Evolutionary conservation across 495 filamentous ascomycete species (phyloP).

Genomic region (Aspergillus baeticus): DNA sequence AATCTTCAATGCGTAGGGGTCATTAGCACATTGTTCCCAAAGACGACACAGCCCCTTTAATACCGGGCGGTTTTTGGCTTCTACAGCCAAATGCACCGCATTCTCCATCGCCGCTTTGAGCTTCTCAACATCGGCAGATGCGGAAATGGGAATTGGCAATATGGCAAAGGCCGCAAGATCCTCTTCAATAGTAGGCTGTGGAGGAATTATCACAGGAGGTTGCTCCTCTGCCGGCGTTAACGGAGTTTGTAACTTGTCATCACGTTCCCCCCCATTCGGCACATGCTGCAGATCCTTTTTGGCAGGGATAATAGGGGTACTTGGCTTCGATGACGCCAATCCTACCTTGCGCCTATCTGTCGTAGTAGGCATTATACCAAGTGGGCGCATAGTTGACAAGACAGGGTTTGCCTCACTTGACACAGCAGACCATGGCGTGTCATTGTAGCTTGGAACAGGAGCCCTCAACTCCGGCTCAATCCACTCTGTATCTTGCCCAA

Average conservation of each 20-base stretch:
- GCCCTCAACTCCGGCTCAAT: constrained; percentile 65
- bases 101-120: constrained; percentile 23
- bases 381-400: constrained; percentile 30
- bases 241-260: constrained; percentile 15
- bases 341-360: constrained; percentile 32
- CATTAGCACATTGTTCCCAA: constrained; percentile 26
- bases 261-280: constrained; percentile 17
- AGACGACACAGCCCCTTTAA: constrained; percentile 27
- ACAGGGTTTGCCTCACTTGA: constrained; percentile 27
- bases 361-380: constrained; percentile 27
- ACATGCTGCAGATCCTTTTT: constrained; percentile 17
- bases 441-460: constrained; percentile 67
- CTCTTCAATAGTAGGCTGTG: constrained; percentile 8
- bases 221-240: constrained; percentile 18
- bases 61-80: constrained; percentile 26
- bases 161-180: constrained; percentile 19
- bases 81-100: constrained; percentile 21
- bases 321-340: constrained; percentile 20
- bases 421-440: constrained; percentile 45
- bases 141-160: constrained; percentile 22
- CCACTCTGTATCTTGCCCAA: constrained; percentile 53
- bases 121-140: constrained; percentile 27
- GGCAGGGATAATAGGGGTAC: constrained; percentile 18
- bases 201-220: not conserved
- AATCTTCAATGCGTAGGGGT: constrained; percentile 26